Evolutionary conservation across 73 alveolate genomes (phyloP).

Genomic region (Paraurostyla sp.): DNA sequence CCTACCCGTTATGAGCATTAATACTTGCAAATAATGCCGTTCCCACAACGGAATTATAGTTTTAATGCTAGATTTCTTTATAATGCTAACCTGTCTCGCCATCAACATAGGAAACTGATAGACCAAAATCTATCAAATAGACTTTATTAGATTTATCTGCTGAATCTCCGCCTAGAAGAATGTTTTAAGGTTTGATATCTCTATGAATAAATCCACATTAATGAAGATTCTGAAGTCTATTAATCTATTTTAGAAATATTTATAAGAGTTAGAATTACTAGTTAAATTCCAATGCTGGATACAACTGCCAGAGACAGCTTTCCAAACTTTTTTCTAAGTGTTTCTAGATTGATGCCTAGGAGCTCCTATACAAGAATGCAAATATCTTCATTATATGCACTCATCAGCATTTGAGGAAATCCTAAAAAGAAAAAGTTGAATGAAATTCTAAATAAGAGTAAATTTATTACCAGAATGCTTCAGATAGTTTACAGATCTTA

Average conservation of each 20-base stretch:
- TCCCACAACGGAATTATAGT: slow-evolving; percentile 29
- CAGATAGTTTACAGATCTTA: neutral
- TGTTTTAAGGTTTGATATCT: slow-evolving; percentile 54
- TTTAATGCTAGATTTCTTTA: neutral
- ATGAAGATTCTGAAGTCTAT: slow-evolving; percentile 38
- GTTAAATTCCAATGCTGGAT: slow-evolving; percentile 40
- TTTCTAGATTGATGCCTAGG: slow-evolving; percentile 19
- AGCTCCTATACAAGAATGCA: slow-evolving; percentile 35
- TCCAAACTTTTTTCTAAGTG: slow-evolving; percentile 10
- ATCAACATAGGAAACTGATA: neutral
- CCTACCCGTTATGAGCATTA: neutral
- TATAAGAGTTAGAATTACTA: neutral
- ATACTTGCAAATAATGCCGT: slow-evolving; percentile 52
- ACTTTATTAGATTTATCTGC: neutral
- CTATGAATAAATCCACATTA: slow-evolving; percentile 42
- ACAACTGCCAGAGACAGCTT: slow-evolving; percentile 18
- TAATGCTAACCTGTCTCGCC: neutral
- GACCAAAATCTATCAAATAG: slow-evolving; percentile 54
- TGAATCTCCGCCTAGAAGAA: slow-evolving; percentile 10
- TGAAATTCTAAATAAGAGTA: neutral
- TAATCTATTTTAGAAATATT: slow-evolving; percentile 2
- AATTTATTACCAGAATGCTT: neutral
- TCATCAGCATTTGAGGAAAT: slow-evolving; percentile 24
- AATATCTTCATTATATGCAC: slow-evolving; percentile 30
- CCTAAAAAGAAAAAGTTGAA: slow-evolving; percentile 2